Evolutionary conservation across 331 rosid genomes (phyloP).

Genomic region (Telfairia occidentalis): DNA sequence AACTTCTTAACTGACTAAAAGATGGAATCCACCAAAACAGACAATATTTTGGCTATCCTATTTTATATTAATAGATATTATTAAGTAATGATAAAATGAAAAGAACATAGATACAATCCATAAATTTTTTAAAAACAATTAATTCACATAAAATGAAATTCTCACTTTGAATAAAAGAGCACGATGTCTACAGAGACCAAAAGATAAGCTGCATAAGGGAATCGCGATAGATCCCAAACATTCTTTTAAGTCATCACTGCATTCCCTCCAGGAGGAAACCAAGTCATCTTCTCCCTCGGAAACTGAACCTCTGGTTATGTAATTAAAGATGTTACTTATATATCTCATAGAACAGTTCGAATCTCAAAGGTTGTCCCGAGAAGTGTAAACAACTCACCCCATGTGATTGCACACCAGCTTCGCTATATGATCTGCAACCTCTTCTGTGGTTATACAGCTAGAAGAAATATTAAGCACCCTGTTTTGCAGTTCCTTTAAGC

Average conservation of each 20-base stretch:
- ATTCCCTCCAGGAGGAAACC: conserved; percentile 62
- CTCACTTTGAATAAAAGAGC: conserved; percentile 89
- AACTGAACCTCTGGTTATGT: conserved; percentile 75
- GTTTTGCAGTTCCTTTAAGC: conserved; percentile 73
- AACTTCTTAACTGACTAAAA: background rate
- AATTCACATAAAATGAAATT: conserved; percentile 3
- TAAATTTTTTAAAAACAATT: background rate
- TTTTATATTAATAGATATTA: background rate
- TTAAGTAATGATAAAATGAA: background rate
- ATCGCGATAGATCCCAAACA: conserved; percentile 84
- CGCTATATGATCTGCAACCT: conserved; percentile 85
- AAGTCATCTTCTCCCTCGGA: conserved; percentile 60
- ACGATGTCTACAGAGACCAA: conserved; percentile 96
- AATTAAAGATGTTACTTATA: conserved; percentile 29
- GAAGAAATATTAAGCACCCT: conserved; percentile 46
- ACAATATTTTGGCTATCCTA: background rate
- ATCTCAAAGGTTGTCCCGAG: background rate
- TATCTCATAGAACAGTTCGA: conserved; percentile 6
- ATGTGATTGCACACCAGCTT: conserved; percentile 79
- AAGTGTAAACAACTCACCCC: conserved; percentile 65
- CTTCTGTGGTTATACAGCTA: conserved; percentile 53
- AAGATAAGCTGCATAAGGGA: conserved; percentile 82
- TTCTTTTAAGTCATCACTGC: conserved; percentile 67
- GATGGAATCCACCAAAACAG: background rate
- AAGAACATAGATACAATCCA: background rate